These are phyloP conservation scores for Paralagenidium karlingii DNA, from an alignment of 352 stramenopile genomes.

Conservation along the genomic window DNA sequence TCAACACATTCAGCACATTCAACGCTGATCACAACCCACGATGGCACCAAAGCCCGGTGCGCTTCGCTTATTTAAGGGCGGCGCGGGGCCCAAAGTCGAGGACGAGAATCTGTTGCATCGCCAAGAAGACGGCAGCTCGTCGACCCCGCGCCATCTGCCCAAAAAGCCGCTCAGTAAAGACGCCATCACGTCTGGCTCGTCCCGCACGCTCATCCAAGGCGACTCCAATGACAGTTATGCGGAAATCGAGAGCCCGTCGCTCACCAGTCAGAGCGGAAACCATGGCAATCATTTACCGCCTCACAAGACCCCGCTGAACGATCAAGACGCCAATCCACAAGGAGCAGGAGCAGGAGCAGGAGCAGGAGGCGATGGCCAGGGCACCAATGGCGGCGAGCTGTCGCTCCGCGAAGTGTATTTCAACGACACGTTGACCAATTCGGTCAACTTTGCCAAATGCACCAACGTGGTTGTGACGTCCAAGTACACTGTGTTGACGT, in stretches of 20 bases:
- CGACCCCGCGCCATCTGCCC: constrained; percentile 10
- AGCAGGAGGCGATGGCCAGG: too few species aligned
- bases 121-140: constrained; percentile 8
- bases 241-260: constrained; percentile 14
- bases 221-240: constrained; percentile 12
- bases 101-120: constrained; percentile 26
- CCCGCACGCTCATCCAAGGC: constrained; percentile 8
- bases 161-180: too few species aligned
- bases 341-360: too few species aligned
- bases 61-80: too few species aligned
- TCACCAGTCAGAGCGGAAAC: constrained; percentile 8
- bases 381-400: too few species aligned
- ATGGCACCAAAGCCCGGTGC: too few species aligned
- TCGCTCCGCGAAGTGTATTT: constrained; percentile 47
- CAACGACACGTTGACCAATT: constrained; percentile 54
- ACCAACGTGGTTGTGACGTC: constrained; percentile 83
- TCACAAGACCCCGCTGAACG: too few species aligned
- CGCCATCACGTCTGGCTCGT: constrained; percentile 12
- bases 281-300: too few species aligned
- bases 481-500: constrained; percentile 83
- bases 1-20: too few species aligned
- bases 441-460: constrained; percentile 44
- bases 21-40: too few species aligned
- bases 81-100: constrained; percentile 30
- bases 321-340: too few species aligned